A percentile compares a stretch with the other conserved stretches of the same genome.
These are phyloP conservation scores for Vitis cinerea DNA, from an alignment of 164 flowering plant genomes.

Conservation along the genomic window DNA sequence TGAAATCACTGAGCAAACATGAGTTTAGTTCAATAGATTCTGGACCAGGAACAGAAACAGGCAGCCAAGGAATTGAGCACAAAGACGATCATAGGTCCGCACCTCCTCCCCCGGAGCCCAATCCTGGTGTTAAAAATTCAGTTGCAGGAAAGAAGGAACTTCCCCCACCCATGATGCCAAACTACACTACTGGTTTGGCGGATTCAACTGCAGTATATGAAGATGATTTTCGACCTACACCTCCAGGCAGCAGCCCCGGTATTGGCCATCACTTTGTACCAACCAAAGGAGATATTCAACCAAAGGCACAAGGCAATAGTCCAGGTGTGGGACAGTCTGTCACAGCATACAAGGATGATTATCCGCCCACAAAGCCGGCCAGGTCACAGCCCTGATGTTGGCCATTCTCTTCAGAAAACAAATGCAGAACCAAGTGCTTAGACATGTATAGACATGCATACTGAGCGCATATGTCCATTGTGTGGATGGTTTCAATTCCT, in stretches of 20 bases:
- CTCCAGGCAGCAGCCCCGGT: slow-evolving; percentile 14
- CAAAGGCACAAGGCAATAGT: slow-evolving; percentile 16
- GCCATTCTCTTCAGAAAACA: slow-evolving; percentile 19
- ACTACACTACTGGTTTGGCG: too few species aligned
- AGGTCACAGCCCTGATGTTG: slow-evolving; percentile 43
- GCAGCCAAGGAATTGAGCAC: not conserved
- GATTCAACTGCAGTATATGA: not conserved
- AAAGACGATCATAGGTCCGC: not conserved
- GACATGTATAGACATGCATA: too few species aligned
- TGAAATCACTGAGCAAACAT: slow-evolving; percentile 9
- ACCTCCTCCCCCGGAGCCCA: too few species aligned
- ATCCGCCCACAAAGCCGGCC: slow-evolving; percentile 30
- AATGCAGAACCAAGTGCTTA: not conserved
- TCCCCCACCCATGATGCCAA: too few species aligned
- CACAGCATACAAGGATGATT: slow-evolving; percentile 4
- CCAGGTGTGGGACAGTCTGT: slow-evolving; percentile 31
- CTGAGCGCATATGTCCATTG: too few species aligned
- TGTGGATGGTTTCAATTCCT: too few species aligned
- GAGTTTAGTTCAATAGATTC: too few species aligned
- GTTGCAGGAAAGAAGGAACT: too few species aligned
- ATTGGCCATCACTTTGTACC: not conserved
- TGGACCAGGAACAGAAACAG: not conserved
- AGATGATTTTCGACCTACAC: slow-evolving; percentile 4
- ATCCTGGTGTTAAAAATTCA: too few species aligned
- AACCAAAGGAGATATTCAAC: too few species aligned